Base-by-base conservation (phyloP, 1,284 basidiomycete genomes). In the Heimioporus retisporus region DNA sequence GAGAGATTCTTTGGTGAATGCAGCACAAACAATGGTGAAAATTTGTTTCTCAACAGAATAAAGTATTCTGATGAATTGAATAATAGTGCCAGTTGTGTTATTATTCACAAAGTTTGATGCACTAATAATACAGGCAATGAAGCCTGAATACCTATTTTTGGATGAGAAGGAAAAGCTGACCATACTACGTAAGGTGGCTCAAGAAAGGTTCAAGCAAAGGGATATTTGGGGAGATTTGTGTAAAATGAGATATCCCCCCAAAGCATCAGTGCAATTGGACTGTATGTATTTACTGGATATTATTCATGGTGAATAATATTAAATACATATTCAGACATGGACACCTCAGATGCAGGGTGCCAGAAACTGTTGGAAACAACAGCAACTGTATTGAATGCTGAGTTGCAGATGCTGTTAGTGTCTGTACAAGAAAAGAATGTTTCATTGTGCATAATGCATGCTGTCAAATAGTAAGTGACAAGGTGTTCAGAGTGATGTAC, bases 91-190 rank as follows among this genome's bases (percentile, higher is more conserved):
- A 11, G 54, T 55, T 55, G 31, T 55, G 19, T 31, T 55, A 18
- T 3, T 55, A 18, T 55, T 55, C 54, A 55, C 54, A 28, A 55
- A 55, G 15, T 55, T 21, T 55, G 54, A 55, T 55, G 54, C 54
- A 35, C 54, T 55, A 3, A 40, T 35, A 4, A 40, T 40, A 21
- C 31, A 55, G 31, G 54, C 54, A 35, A 35, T 55, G 31, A 28
- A 55, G 31, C 54, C 54, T 35, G 54, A 55, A 16, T 16, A 55
- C 6, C n/a, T 35, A 10, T 19, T 35, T 13, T 19, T 55, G 31
- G 2, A 18, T 55, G 18, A 19, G 6, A 18, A 55, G 21, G 28
- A 55, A 35, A 28, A 40, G 23, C 31, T 19, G 19, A 31, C 16
- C 19, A 25, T 5, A 16, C 4, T 31, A 11, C 31, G n/a, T 13